Evolutionary conservation across 2,329 filamentous ascomycete species (phyloP), one percentile per base, ranked within the genome.

Genomic region (Chaetomiaceae sp.): DNA sequence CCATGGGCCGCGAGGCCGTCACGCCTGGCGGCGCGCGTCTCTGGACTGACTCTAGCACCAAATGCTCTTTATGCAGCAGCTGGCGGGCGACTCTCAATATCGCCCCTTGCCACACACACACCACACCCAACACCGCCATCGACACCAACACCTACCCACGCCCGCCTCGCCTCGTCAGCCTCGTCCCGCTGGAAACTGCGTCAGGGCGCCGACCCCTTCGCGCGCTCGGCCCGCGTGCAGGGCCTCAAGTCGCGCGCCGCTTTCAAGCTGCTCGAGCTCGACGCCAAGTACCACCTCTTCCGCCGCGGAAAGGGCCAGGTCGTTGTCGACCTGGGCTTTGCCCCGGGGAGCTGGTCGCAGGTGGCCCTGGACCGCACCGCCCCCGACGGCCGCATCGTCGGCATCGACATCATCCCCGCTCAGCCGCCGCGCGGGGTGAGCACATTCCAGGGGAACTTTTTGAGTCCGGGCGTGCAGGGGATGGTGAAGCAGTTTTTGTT

Each of bases 221-320:
- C 84, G 0, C 79, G 78, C 46, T 79, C 86, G 57, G 90, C 93
- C 37, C 85, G 81, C 60, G 81, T 94, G 2, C 76, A 86, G 55
- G 84, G 84, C 0, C 69, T 96, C 48, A 96, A 91, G 67, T 94
- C 88, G 58, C 81, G 93, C 52, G 93, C 93, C 20, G 93, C 90
- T 0, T 96, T 93, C 66, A 98, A 98, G 66, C 72, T 98, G 9
- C 68, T 96, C 15, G 86, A 96, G 85, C 86, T 98, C 67, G 85
- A 97, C 68, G 71, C 81, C 15, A 88, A 86, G 58, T 84, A 94
- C 65, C 79, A 72, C 41, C 67, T 98, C 17, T 96, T 98, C 67
- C 80, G 75, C 51, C 74, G 71, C 19, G 17, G 20, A 26, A 14
- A 17, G 6, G 86, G 87, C 1, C 85, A 94, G 65, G 95, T 88